phyloP scores from a whole-genome alignment of 2,329 filamentous ascomycete species.

The Aspergillus tanneri region DNA sequence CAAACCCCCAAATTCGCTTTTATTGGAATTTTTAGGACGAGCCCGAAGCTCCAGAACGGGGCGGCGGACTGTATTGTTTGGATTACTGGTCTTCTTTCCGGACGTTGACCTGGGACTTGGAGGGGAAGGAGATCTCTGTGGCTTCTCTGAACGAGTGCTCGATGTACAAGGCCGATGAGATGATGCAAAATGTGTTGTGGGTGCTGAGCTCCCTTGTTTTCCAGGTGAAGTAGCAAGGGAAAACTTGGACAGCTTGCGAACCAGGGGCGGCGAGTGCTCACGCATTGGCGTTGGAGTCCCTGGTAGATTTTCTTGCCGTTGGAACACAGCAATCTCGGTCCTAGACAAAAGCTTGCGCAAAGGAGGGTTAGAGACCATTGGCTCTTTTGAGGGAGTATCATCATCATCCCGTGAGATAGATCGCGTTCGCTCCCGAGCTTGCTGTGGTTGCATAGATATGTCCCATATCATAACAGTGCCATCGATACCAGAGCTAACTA shows the following conservation, averaged over 20 bases:
- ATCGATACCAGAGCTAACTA: slow-evolving; percentile 75
- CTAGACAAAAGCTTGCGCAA: slow-evolving; percentile 83
- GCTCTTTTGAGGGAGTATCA: slow-evolving; percentile 46
- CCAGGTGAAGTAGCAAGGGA: slow-evolving; percentile 43
- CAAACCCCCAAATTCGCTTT: slow-evolving; percentile 49
- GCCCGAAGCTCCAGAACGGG: slow-evolving; percentile 53
- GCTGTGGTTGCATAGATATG: slow-evolving; percentile 36
- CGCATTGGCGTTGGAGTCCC: slow-evolving; percentile 45
- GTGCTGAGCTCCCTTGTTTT: slow-evolving; percentile 31
- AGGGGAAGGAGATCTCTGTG: slow-evolving; percentile 41
- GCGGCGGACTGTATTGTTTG: slow-evolving; percentile 40
- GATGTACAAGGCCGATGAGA: slow-evolving; percentile 34
- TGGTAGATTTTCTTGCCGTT: slow-evolving; percentile 49
- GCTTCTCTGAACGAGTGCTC: slow-evolving; percentile 26
- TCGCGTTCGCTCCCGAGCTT: slow-evolving; percentile 30
- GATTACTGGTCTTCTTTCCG: slow-evolving; percentile 29
- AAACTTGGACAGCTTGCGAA: slow-evolving; percentile 57
- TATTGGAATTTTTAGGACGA: slow-evolving; percentile 41
- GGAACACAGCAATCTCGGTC: slow-evolving; percentile 79
- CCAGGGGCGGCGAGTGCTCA: slow-evolving; percentile 50
- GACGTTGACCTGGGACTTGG: slow-evolving; percentile 36
- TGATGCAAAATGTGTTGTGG: slow-evolving; percentile 31
- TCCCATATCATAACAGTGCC: slow-evolving; percentile 81
- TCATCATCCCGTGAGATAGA: slow-evolving; percentile 36
- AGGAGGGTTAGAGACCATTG: slow-evolving; percentile 64